Evolutionary conservation across 345 rosid species (phyloP).

Genomic region (Aquilaria yunnanensis): DNA sequence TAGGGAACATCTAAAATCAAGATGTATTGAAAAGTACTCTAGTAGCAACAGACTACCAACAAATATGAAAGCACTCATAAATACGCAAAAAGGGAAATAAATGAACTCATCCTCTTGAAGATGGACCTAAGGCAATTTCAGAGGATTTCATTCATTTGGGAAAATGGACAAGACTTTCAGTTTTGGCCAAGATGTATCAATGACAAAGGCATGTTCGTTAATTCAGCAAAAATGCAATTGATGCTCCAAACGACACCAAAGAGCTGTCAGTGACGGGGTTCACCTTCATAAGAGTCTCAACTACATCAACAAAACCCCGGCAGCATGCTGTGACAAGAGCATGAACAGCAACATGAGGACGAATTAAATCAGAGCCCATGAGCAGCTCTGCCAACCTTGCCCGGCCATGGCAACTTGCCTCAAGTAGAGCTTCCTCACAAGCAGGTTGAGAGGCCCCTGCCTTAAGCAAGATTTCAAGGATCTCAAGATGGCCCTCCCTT

Average conservation of each 20-base stretch:
- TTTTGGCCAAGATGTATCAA: background rate
- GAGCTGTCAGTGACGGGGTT: conserved; percentile 10
- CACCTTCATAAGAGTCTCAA: conserved; percentile 67
- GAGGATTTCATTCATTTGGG: background rate
- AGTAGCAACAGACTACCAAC: background rate
- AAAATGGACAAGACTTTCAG: background rate
- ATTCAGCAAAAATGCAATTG: background rate
- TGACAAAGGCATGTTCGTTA: background rate
- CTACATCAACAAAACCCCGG: conserved; percentile 75
- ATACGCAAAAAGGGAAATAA: background rate
- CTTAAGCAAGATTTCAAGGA: conserved; percentile 78
- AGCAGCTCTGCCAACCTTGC: conserved; percentile 66
- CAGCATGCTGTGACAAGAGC: conserved; percentile 85
- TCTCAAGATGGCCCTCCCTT: conserved; percentile 80
- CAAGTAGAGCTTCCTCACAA: conserved; percentile 91
- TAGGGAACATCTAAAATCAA: conserved; percentile 1
- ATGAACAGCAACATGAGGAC: conserved; percentile 83
- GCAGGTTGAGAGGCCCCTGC: conserved; percentile 92
- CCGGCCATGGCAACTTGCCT: conserved; percentile 76
- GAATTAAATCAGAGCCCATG: conserved; percentile 78
- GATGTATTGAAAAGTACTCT: background rate
- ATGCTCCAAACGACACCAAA: background rate
- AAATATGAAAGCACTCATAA: background rate
- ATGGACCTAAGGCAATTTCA: background rate
- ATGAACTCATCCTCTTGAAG: background rate